Base-by-base conservation (phyloP, 148 eudicot genomes). In the Chenopodium formosanum region DNA sequence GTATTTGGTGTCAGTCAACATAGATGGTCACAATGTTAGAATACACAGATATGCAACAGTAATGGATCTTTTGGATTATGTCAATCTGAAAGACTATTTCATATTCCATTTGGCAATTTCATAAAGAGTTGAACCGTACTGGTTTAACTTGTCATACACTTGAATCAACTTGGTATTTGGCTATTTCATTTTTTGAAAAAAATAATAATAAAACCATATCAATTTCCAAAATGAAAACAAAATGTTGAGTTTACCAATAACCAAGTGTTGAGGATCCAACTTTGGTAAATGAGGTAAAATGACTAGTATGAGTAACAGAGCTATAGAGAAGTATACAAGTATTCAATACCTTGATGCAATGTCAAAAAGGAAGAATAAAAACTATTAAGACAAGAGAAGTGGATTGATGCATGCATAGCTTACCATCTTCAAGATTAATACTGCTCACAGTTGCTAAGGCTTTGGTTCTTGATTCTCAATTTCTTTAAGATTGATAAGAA, bases 391-490 rank as follows among this genome's bases (percentile, higher is more conserved):
- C 37, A 34, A 34, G 37, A 44, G 23, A 70, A 16, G 2, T 32
- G 46, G 50, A 70, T 16, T 17, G 53, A 14, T 37, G 4, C 12
- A 70, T 70, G 23, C 1, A 37, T 70, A 19, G 11, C 74, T 70
- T 70, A 70, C 74, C 74, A 17, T 3, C 11, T 44, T 70, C 50
- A 9, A 37, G 46, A 16, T 22, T 19, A 34, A 5, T 37, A 34
- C 4, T 70, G 22, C 74, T 70, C 48, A 19, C 22, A 37, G 74
- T 7, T 7, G 63, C 77, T 48, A 74, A 60, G 85, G 84, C 73
- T 79, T 76, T 81, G 75, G 77, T 77, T 82, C 84, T 82, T 80
- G 77, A 60, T 81, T 82, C 79, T 89, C 91, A 34, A 84, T 87
- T 29, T 84, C 87, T 60, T 82, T 87, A 13, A 89, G 82, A 74